Conservation (phyloP, 257 asterid genomes). For the Cynanchum wilfordii region DNA sequence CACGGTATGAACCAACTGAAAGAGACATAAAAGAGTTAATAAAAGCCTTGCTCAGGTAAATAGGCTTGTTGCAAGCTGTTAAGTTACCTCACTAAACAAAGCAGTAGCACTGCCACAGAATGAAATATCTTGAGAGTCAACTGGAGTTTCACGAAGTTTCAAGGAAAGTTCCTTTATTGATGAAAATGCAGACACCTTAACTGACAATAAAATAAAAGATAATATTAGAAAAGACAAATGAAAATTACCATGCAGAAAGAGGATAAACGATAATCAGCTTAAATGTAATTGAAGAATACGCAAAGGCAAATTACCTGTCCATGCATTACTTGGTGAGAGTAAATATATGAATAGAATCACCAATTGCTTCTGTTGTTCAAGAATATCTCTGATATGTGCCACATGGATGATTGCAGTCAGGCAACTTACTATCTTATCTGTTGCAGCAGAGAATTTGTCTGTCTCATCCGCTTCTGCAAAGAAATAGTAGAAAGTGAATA, state of each 20-base stretch:
- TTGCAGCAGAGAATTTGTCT: constrained; percentile 52
- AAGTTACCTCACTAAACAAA: constrained; percentile 61
- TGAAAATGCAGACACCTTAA: constrained; percentile 61
- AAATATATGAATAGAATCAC: constrained; percentile 48
- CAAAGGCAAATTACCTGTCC: constrained; percentile 59
- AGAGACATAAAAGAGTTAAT: constrained; percentile 20
- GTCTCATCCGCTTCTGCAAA: constrained; percentile 57
- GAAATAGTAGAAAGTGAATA: constrained; percentile 7
- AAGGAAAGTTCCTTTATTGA: constrained; percentile 67
- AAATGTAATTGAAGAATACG: neutral
- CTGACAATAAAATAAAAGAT: constrained; percentile 36
- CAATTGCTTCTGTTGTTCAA: constrained; percentile 58
- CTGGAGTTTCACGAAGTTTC: constrained; percentile 36
- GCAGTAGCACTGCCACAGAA: constrained; percentile 25
- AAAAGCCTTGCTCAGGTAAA: constrained; percentile 13
- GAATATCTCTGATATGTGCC: constrained; percentile 61
- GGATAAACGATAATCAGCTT: neutral
- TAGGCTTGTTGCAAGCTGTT: constrained; percentile 7
- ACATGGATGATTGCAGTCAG: constrained; percentile 66
- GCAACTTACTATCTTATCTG: constrained; percentile 61
- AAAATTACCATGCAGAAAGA: neutral
- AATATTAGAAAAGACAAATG: constrained; percentile 3
- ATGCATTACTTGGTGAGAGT: constrained; percentile 63
- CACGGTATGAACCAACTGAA: constrained; percentile 56
- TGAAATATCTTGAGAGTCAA: constrained; percentile 34